Evolutionary conservation across 768 basidiomycete species (phyloP).

Genomic region (Suillus alpinus): DNA sequence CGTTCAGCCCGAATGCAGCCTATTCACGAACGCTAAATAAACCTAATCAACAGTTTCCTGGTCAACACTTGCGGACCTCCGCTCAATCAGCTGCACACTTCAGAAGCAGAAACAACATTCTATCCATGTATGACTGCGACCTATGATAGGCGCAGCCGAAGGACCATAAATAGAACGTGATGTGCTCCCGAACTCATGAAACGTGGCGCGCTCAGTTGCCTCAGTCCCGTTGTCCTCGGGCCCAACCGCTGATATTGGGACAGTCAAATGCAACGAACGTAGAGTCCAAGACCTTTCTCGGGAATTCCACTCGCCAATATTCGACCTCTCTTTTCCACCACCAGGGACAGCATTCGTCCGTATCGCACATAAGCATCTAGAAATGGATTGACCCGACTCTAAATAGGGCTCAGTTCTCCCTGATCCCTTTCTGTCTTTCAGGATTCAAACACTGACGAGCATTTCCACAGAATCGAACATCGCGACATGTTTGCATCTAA

Average conservation of each 20-base stretch:
- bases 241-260: background rate
- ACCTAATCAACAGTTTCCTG: background rate
- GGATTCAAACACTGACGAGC: constrained; percentile 78
- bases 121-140: background rate
- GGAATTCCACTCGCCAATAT: constrained; percentile 76
- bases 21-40: too few species aligned
- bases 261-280: constrained; percentile 75
- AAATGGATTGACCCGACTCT: constrained; percentile 75
- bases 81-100: background rate
- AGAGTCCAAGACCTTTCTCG: constrained; percentile 92
- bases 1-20: background rate
- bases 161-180: background rate
- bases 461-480: constrained; percentile 86
- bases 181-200: background rate
- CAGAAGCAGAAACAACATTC: constrained; percentile 2
- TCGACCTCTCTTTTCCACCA: constrained; percentile 62
- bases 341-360: constrained; percentile 62
- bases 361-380: constrained; percentile 78
- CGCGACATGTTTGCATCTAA: constrained; percentile 53
- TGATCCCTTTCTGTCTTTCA: constrained; percentile 79
- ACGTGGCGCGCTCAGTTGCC: constrained; percentile 1
- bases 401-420: constrained; percentile 75
- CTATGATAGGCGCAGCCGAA: background rate
- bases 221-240: background rate
- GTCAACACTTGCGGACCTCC: constrained; percentile 5